These are phyloP conservation scores for Scutellaria baicalensis DNA, from an alignment of 257 asterid species.

Conservation along the genomic window DNA sequence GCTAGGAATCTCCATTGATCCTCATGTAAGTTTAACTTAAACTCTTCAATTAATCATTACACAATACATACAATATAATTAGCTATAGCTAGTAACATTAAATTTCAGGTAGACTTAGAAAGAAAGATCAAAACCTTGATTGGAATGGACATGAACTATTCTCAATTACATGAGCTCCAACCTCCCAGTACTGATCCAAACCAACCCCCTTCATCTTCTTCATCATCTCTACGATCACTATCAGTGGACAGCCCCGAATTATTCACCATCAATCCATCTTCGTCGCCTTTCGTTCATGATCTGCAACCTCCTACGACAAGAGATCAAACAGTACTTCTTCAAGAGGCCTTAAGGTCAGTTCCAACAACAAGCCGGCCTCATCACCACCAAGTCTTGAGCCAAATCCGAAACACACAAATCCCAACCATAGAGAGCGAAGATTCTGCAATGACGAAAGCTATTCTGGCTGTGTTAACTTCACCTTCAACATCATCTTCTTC, in stretches of 20 bases:
- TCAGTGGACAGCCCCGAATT: slow-evolving; percentile 58
- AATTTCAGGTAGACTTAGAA: slow-evolving; percentile 47
- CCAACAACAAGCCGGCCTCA: not conserved
- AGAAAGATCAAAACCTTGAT: slow-evolving; percentile 44
- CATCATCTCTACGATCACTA: slow-evolving; percentile 58
- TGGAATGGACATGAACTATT: no score
- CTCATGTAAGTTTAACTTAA: slow-evolving; percentile 19
- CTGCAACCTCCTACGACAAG: not conserved
- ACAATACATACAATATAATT: not conserved
- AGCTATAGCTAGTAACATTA: not conserved
- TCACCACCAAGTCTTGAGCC: slow-evolving; percentile 15
- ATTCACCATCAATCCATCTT: slow-evolving; percentile 27
- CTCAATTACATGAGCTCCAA: no score
- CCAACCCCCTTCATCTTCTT: slow-evolving; percentile 50
- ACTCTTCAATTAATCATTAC: not conserved
- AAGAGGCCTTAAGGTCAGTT: not conserved
- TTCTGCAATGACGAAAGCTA: slow-evolving; percentile 50
- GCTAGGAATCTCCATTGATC: slow-evolving; percentile 46
- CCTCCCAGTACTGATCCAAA: slow-evolving; percentile 30
- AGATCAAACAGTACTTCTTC: slow-evolving; percentile 17
- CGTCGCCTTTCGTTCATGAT: not conserved
- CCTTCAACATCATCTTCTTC: slow-evolving; percentile 23
- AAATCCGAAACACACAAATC: slow-evolving; percentile 23
- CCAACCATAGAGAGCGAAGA: slow-evolving; percentile 49
- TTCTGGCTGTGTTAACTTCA: slow-evolving; percentile 46